Conservation (phyloP, 208 protist species). For the Pavlovales sp. region DNA sequence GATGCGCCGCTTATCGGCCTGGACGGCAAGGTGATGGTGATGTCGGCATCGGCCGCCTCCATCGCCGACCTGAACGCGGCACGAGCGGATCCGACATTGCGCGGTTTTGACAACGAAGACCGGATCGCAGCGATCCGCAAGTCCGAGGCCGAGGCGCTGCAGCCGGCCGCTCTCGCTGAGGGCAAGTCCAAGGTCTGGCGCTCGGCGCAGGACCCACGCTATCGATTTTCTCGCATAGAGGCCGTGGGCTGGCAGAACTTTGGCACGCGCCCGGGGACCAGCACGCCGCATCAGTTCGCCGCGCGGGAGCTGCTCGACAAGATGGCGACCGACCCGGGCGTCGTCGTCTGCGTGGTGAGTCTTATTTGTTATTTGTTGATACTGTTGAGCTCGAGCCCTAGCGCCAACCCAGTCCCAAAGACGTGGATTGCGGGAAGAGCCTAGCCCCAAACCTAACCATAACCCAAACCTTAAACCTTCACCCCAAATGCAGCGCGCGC, state of each 20-base stretch:
- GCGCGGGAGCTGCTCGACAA: slow-evolving; percentile 13
- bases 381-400: too few relatives aligned
- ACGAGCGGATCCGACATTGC: slow-evolving; percentile 6
- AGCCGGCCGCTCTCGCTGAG: background rate
- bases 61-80: background rate
- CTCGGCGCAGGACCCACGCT: background rate
- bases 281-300: slow-evolving; percentile 19
- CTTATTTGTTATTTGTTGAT: too few relatives aligned
- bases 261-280: background rate
- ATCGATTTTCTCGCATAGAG: slow-evolving; percentile 15
- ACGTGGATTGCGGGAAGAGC: too few relatives aligned
- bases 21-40: slow-evolving; percentile 24
- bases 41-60: background rate
- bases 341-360: slow-evolving; percentile 21
- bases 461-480: too few relatives aligned
- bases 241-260: background rate
- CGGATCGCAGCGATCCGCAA: too few relatives aligned
- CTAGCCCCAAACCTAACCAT: too few relatives aligned
- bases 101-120: slow-evolving; percentile 16
- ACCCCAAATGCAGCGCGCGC: too few relatives aligned
- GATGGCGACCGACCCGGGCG: slow-evolving; percentile 7
- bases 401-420: too few relatives aligned
- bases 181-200: background rate
- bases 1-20: background rate
- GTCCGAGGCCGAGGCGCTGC: too few relatives aligned